Evolutionary conservation across 345 rosid species (phyloP).

Genomic region (Linum trigynum): DNA sequence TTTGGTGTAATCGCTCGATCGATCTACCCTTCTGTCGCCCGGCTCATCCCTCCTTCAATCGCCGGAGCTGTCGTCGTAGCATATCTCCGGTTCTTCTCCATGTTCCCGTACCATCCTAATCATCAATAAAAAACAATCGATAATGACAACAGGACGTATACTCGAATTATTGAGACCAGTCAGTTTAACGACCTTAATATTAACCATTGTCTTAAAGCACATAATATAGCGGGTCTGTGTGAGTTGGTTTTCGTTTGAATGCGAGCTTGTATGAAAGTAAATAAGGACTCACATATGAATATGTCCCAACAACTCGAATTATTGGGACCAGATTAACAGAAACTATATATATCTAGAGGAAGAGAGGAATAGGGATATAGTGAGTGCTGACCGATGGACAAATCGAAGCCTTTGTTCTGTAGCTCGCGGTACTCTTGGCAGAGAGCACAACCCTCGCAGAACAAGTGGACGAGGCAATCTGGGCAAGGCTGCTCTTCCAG

Average conservation of each 20-base stretch:
- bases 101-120: neutral
- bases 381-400: neutral
- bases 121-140: neutral
- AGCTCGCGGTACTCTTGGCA: constrained; percentile 1
- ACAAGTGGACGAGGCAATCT: neutral
- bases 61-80: neutral
- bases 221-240: too few relatives aligned
- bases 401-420: neutral
- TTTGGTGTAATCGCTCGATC: too few relatives aligned
- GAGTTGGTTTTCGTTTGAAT: too few relatives aligned
- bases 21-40: neutral
- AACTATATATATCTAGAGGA: neutral
- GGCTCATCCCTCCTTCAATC: neutral
- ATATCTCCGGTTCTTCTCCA: neutral
- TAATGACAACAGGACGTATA: too few relatives aligned
- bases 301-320: too few relatives aligned
- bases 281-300: neutral
- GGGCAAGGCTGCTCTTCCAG: neutral
- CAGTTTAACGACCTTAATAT: too few relatives aligned
- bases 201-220: too few relatives aligned
- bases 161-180: too few relatives aligned
- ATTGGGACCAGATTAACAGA: too few relatives aligned
- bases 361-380: neutral
- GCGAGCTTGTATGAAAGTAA: too few relatives aligned
- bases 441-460: neutral